phyloP scores from a whole-genome alignment of 495 filamentous ascomycete species.

The Hypomontagnella submonticulosa region DNA sequence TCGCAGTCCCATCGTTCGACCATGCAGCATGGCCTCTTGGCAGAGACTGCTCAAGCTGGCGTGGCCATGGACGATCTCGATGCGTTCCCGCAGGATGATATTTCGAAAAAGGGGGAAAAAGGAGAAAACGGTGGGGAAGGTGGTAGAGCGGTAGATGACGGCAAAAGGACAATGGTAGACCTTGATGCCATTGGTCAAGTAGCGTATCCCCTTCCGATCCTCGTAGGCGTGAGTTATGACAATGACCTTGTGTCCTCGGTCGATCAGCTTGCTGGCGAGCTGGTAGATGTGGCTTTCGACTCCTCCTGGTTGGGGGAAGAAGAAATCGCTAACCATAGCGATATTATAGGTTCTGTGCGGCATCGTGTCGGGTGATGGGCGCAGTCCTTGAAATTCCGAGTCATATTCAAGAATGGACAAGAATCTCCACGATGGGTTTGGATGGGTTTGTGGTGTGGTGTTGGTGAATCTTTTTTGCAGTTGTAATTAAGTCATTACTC shows the following conservation, averaged over 20 bases:
- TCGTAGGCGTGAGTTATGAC: conserved; percentile 98
- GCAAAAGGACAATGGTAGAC: conserved; percentile 97
- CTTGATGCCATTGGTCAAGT: conserved; percentile 97
- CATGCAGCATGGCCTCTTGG: conserved; percentile 94
- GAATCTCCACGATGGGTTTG: conserved; percentile 18
- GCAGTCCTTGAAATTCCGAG: conserved; percentile 17
- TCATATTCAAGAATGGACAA: conserved; percentile 46
- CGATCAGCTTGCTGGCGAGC: conserved; percentile 92
- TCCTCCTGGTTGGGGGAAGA: conserved; percentile 96
- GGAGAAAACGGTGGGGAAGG: conserved; percentile 97
- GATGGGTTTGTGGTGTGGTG: conserved; percentile 6
- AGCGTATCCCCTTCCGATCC: conserved; percentile 91
- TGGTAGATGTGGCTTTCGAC: conserved; percentile 99
- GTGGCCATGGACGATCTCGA: conserved; percentile 98
- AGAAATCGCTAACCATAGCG: conserved; percentile 98
- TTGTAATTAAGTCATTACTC: background rate
- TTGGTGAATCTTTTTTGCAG: background rate
- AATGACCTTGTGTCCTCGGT: conserved; percentile 97
- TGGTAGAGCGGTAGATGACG: conserved; percentile 91
- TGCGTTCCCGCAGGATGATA: conserved; percentile 90
- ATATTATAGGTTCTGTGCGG: conserved; percentile 68
- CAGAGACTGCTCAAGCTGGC: conserved; percentile 90
- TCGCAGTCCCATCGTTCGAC: conserved; percentile 92
- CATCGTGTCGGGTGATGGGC: conserved; percentile 54
- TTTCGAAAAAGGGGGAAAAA: conserved; percentile 98